Base-by-base conservation (phyloP, 2,329 filamentous ascomycete species). In the Colletotrichum higginsianum region DNA sequence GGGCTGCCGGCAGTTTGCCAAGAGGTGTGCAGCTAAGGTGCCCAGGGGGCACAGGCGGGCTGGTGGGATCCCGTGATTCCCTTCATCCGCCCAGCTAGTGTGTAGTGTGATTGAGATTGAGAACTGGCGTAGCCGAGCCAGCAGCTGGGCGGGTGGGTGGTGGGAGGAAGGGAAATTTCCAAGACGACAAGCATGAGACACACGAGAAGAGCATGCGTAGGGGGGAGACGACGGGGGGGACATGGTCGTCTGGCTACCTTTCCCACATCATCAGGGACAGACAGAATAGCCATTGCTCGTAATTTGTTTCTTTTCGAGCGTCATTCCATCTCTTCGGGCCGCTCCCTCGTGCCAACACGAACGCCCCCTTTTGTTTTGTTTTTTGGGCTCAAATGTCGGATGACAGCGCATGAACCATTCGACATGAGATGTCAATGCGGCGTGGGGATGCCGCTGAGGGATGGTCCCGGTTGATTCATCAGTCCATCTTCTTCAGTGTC, bases 1-100 rank as follows among this genome's bases (percentile, higher is more conserved):
- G 67, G 56, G 50, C 49, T 67, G 50, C 35, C 63, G 57, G 64
- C 57, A 71, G 63, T 67, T 71, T 52, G 67, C 67, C 67, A 57
- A 71, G 63, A 8, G 56, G 21, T 23, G n/a, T 23, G n/a, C 18
- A 18, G 49, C 63, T 40, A 40, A 67, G 40, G 64, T 35, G 57
- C 64, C 65, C 21, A 55, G 38, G 65, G 52, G 68, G 68, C 65
- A 68, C 58, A 53, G 58, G 11, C 16, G 13, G 42, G 26, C 56
- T 49, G 42, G 30, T 18, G 44, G 35, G 6, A n/a, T 62, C 35
- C 65, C 23, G 26, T 23, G 35, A 16, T 21, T 40, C 49, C 35
- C 42, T 12, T 61, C 62, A 40, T 50, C 40, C 50, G 13, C 30
- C 35, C 40, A 2, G 7, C 16, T 42, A 38, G 26, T 9, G 23